Evolutionary conservation across 2,329 filamentous ascomycete species (phyloP).

Genomic region (Nothophoma quercina): DNA sequence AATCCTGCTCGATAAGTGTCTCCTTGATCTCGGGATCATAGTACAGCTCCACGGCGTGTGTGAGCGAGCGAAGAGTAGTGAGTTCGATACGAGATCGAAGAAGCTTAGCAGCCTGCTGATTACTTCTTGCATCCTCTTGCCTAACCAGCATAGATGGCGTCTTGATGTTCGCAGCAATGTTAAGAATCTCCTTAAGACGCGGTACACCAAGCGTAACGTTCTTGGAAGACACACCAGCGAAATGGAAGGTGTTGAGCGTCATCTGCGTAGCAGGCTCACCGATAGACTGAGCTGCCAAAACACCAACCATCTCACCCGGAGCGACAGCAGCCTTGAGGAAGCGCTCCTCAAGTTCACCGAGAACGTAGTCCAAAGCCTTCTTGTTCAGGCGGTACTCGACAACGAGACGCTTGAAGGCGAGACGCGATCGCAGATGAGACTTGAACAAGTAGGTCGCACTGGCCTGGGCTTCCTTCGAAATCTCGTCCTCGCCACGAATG

Average conservation of each 20-base stretch:
- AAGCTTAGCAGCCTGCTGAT: slow-evolving; percentile 82
- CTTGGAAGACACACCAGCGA: slow-evolving; percentile 99
- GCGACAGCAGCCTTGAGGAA: slow-evolving; percentile 87
- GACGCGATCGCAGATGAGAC: slow-evolving; percentile 83
- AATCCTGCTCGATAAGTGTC: slow-evolving; percentile 86
- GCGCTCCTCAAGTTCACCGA: slow-evolving; percentile 88
- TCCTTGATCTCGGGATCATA: slow-evolving; percentile 90
- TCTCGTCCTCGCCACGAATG: slow-evolving; percentile 81
- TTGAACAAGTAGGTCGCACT: slow-evolving; percentile 94
- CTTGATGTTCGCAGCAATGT: slow-evolving; percentile 97
- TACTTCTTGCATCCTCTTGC: slow-evolving; percentile 66
- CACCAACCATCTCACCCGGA: slow-evolving; percentile 98
- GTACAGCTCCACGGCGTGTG: slow-evolving; percentile 92
- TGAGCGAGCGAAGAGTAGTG: slow-evolving; percentile 90
- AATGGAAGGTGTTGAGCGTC: slow-evolving; percentile 99
- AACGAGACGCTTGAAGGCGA: slow-evolving; percentile 93
- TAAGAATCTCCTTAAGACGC: slow-evolving; percentile 98
- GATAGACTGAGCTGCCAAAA: slow-evolving; percentile 96
- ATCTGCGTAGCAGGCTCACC: slow-evolving; percentile 99
- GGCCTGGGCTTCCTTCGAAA: slow-evolving; percentile 85
- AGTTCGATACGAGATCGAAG: slow-evolving; percentile 92
- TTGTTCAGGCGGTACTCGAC: slow-evolving; percentile 86
- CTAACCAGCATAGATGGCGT: slow-evolving; percentile 97
- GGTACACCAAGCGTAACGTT: slow-evolving; percentile 99
- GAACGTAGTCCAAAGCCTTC: slow-evolving; percentile 88